Evolutionary conservation across 805 yeast species (phyloP).

Genomic region (Schwanniomyces pseudopolymorphus): DNA sequence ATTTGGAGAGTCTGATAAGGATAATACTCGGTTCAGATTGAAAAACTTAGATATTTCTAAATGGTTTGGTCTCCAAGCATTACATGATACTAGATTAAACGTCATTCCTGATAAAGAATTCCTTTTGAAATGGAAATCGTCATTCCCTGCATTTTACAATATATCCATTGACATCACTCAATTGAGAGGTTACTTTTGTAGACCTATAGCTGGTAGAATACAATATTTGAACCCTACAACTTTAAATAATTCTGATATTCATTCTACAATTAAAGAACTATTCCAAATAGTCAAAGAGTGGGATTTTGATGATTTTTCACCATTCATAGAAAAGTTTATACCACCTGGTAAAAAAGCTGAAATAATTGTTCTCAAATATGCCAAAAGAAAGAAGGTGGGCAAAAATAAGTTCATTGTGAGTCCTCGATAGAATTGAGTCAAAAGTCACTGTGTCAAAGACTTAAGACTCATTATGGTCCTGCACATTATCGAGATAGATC

Average conservation of each 20-base stretch:
- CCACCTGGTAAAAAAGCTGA: conserved; percentile 39
- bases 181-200: conserved; percentile 55
- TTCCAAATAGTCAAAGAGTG: conserved; percentile 31
- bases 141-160: conserved; percentile 62
- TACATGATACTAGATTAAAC: conserved; percentile 23
- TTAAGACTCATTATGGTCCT: conserved; percentile 1
- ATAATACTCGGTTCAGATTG: conserved; percentile 30
- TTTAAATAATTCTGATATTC: conserved; percentile 46
- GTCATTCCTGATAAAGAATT: conserved; percentile 50
- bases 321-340: conserved; percentile 29
- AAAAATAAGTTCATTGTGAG: conserved; percentile 30
- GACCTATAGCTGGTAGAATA: conserved; percentile 46
- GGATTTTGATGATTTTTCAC: conserved; percentile 41
- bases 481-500: neutral
- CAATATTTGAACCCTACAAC: conserved; percentile 50
- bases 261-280: conserved; percentile 28
- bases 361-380: conserved; percentile 36
- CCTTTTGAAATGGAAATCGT: conserved; percentile 59
- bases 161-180: conserved; percentile 55
- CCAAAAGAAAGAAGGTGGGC: conserved; percentile 32
- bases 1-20: conserved; percentile 32
- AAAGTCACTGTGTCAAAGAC: neutral
- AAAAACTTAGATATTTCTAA: conserved; percentile 44
- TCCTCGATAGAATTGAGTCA: conserved; percentile 14
- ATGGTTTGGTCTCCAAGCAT: conserved; percentile 64